Base-by-base conservation (phyloP, 106 monocot species). In the Allium cepa region DNA sequence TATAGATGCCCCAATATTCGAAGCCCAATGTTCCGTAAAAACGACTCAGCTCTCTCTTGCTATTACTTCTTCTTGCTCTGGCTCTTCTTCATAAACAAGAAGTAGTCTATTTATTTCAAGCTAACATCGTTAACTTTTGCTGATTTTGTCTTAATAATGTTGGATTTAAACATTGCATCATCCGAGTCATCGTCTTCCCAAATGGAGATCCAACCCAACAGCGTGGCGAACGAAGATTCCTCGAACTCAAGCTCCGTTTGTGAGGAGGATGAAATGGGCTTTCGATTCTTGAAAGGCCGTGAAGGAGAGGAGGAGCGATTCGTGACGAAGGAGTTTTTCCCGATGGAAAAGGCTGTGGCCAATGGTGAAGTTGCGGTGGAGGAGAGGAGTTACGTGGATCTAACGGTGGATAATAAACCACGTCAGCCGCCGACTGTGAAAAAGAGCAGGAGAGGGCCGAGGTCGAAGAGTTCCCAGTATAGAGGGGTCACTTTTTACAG, bases 401-500 rank as follows among this genome's bases (percentile, higher is more conserved):
- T 94, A 17, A 64, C 77, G 26, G 67, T 86, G 69, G 71, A 10
- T 47, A 52, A 36, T 10, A 77, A 18, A 58, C 36, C 36, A 36
- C 36, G 36, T 36, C 76, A 56, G 57, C 47, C 10, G 57, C 73
- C 53, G 73, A 81, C 69, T 46, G 79, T 67, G 77, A 91, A 88
- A 85, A 95, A 95, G 81, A 88, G 91, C 53, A 64, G 94, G 69
- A 62, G 92, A 10, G 92, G 92, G 11, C 92, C 92, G 7, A 57
- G 92, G 56, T 88, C 92, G 8, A 77, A 87, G 57, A 92, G 92
- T 79, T 92, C 92, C 16, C 87, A 82, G 80, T 92, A 87, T 64
- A 60, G 92, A 28, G 92, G 92, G 28, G 92, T 92, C n/a, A 92
- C 92, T 5, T 92, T 88, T 74, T 92, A 92, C 50, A 63, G 87